Percentiles rank a stretch among this genome's conserved stretches.
These are phyloP conservation scores for Spathaspora girioi DNA, from an alignment of 805 yeast species.

Conservation along the genomic window DNA sequence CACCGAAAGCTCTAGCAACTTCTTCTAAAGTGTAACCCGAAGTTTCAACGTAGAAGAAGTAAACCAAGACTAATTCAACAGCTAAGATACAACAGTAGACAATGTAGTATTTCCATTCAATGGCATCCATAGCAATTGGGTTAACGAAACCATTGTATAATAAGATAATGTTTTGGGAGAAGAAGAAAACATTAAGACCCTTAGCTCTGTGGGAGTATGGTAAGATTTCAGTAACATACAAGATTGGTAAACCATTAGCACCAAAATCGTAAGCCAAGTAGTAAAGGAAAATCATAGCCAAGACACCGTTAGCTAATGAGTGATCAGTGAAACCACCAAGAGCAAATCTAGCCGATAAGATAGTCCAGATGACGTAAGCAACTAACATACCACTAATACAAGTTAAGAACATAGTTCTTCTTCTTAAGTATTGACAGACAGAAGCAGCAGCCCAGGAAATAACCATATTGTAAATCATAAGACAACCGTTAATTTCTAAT, in stretches of 20 bases:
- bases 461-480: conserved; percentile 45
- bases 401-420: conserved; percentile 26
- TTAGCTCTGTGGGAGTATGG: conserved; percentile 39
- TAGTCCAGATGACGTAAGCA: conserved; percentile 21
- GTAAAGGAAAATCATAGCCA: conserved; percentile 23
- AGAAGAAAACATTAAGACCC: conserved; percentile 31
- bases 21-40: conserved; percentile 43
- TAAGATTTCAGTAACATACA: conserved; percentile 43
- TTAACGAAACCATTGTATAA: conserved; percentile 28
- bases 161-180: conserved; percentile 15
- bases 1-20: conserved; percentile 40
- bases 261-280: conserved; percentile 19
- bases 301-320: conserved; percentile 15
- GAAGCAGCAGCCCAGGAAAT: conserved; percentile 19
- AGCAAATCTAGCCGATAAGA: conserved; percentile 19
- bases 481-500: conserved; percentile 48
- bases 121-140: conserved; percentile 38
- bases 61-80: conserved; percentile 24
- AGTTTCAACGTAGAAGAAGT: conserved; percentile 39
- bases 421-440: conserved; percentile 18
- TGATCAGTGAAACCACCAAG: conserved; percentile 13
- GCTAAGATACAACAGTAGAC: conserved; percentile 31
- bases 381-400: conserved; percentile 24
- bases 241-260: conserved; percentile 46
- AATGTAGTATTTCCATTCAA: conserved; percentile 43